Percentiles rank a stretch among this genome's conserved stretches.
Conservation (phyloP, 331 rosid genomes). For the Telfairia occidentalis region DNA sequence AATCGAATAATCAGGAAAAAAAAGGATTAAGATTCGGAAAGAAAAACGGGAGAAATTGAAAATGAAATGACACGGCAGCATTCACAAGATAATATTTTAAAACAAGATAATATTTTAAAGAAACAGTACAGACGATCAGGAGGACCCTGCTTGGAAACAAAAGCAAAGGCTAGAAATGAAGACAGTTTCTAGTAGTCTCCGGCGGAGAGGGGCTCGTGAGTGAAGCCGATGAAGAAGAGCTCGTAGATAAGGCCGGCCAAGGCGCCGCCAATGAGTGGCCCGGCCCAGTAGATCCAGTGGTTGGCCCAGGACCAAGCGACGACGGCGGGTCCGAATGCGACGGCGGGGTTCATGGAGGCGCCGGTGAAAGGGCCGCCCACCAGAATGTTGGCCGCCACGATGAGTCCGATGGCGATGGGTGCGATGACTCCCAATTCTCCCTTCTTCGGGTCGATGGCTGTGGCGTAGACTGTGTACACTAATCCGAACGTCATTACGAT, state of each 20-base stretch:
- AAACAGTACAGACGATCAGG: no score
- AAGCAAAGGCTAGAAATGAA: no score
- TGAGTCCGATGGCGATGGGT: slow-evolving; percentile 6
- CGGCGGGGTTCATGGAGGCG: slow-evolving; percentile 13
- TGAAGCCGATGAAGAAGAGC: slow-evolving; percentile 1
- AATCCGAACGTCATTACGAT: slow-evolving; percentile 13
- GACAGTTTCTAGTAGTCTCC: background rate
- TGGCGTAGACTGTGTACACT: slow-evolving; percentile 10
- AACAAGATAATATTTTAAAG: no score
- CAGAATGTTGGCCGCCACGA: slow-evolving; percentile 9
- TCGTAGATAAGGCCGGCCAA: background rate
- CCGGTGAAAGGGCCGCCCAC: slow-evolving; percentile 12
- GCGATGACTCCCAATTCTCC: slow-evolving; percentile 3
- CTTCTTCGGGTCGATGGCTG: slow-evolving; percentile 10
- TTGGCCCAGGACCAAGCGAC: background rate
- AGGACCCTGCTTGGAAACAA: no score
- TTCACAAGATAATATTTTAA: no score
- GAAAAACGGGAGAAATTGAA: no score
- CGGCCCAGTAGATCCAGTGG: slow-evolving; percentile 15
- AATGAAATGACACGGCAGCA: no score
- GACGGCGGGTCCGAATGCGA: slow-evolving; percentile 9
- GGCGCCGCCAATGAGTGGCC: slow-evolving; percentile 9
- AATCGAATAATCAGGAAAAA: no score
- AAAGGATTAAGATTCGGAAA: no score
- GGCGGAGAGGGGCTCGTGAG: slow-evolving; percentile 4